Conservation (phyloP, 2,329 filamentous ascomycete species). For the Cladosporium colombiae region DNA sequence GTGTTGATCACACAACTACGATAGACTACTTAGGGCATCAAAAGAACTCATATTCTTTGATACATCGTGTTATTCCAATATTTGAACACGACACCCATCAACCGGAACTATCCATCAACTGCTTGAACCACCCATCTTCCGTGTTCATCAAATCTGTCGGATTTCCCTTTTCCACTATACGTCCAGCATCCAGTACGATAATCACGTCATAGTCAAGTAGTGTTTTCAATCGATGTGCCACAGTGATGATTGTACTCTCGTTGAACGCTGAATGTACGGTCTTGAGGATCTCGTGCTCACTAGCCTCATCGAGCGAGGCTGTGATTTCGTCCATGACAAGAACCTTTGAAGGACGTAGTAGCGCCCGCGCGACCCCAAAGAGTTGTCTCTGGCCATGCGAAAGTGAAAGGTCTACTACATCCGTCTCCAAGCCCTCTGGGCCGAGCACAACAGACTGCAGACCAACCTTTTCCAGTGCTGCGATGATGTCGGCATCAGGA, state of each 20-base stretch:
- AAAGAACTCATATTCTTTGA: too few relatives aligned
- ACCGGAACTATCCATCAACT: neutral
- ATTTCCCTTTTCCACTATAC: conserved; percentile 33
- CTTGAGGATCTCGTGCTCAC: conserved; percentile 58
- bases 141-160: neutral
- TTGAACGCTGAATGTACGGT: conserved; percentile 49
- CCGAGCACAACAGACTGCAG: neutral
- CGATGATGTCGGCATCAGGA: conserved; percentile 27
- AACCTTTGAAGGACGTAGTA: conserved; percentile 44
- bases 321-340: conserved; percentile 41
- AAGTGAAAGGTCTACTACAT: conserved; percentile 28
- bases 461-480: neutral
- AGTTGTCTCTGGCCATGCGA: conserved; percentile 55
- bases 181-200: conserved; percentile 53
- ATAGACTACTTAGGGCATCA: too few relatives aligned
- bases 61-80: too few relatives aligned
- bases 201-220: conserved; percentile 57
- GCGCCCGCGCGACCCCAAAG: conserved; percentile 50
- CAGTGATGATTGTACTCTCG: conserved; percentile 59
- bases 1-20: neutral
- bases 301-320: conserved; percentile 56
- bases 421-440: neutral
- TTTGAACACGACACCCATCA: too few relatives aligned
- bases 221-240: conserved; percentile 59
- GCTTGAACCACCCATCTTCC: neutral